Evolutionary conservation across 352 stramenopile species (phyloP).

Genomic region (Aphanomyces euteiches): DNA sequence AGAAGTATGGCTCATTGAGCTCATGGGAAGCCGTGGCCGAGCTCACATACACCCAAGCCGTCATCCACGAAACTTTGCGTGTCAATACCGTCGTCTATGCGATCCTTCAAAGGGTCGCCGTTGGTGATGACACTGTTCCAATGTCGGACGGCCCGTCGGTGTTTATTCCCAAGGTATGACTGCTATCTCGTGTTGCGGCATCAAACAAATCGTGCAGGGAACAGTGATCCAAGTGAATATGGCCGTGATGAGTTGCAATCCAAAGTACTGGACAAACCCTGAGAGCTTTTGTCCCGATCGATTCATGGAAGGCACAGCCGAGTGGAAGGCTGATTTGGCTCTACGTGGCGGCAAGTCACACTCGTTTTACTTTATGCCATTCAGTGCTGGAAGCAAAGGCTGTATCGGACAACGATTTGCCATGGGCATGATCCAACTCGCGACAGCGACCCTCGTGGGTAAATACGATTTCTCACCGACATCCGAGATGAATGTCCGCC

Average conservation of each 20-base stretch:
- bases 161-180: slow-evolving; percentile 29
- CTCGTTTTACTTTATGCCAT: slow-evolving; percentile 43
- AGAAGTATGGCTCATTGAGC: background rate
- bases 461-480: slow-evolving; percentile 34
- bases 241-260: slow-evolving; percentile 39
- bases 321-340: slow-evolving; percentile 14
- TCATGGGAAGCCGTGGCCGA: background rate
- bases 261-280: slow-evolving; percentile 44
- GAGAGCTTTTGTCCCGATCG: slow-evolving; percentile 43
- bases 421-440: slow-evolving; percentile 42
- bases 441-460: slow-evolving; percentile 37
- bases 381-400: slow-evolving; percentile 38
- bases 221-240: slow-evolving; percentile 39
- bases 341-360: slow-evolving; percentile 29
- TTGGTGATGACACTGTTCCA: too few species aligned
- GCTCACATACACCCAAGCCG: background rate
- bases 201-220: slow-evolving; percentile 7
- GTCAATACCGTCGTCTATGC: background rate
- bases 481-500: background rate
- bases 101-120: background rate
- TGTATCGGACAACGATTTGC: slow-evolving; percentile 50
- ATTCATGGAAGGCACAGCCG: slow-evolving; percentile 32
- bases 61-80: background rate
- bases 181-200: slow-evolving; percentile 32
- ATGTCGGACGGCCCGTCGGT: background rate